Conservation (phyloP, 2,329 filamentous ascomycete species). For the Colletotrichum spinosum region DNA sequence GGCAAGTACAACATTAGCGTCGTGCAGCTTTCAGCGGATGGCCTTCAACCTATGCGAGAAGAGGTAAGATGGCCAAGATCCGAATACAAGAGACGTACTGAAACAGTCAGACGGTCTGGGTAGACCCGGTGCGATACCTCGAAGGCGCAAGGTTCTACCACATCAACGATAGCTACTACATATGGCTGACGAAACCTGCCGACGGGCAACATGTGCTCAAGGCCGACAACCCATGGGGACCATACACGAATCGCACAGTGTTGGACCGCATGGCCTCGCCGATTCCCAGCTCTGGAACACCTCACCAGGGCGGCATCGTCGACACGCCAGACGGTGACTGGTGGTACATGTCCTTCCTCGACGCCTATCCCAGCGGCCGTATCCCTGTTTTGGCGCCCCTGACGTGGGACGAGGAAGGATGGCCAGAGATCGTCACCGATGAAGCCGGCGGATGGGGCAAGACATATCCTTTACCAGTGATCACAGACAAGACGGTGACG, state of each 20-base stretch:
- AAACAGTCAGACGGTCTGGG: conserved; percentile 19
- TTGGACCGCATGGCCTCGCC: conserved; percentile 44
- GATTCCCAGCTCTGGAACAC: conserved; percentile 54
- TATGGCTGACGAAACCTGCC: conserved; percentile 58
- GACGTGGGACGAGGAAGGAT: conserved; percentile 60
- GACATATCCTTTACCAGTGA: conserved; percentile 49
- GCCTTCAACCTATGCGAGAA: conserved; percentile 16
- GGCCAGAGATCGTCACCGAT: conserved; percentile 52
- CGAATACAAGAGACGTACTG: background rate
- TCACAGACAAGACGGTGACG: conserved; percentile 7
- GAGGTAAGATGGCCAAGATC: background rate
- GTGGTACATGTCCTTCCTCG: conserved; percentile 69
- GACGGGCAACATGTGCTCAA: conserved; percentile 59
- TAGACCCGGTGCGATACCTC: conserved; percentile 42
- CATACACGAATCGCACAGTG: conserved; percentile 57
- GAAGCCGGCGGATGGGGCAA: conserved; percentile 57
- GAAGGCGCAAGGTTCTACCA: conserved; percentile 67
- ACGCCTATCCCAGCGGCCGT: conserved; percentile 66
- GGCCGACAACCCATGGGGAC: conserved; percentile 59
- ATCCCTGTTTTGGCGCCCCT: conserved; percentile 66
- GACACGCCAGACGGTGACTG: conserved; percentile 63
- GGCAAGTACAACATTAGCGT: conserved; percentile 45
- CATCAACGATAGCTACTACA: conserved; percentile 63
- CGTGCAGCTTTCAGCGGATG: conserved; percentile 25
- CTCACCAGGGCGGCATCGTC: conserved; percentile 67